A percentile compares a stretch with the other conserved stretches of the same genome.
phyloP scores from a whole-genome alignment of 805 yeast genomes.

The Candida maltosa region DNA sequence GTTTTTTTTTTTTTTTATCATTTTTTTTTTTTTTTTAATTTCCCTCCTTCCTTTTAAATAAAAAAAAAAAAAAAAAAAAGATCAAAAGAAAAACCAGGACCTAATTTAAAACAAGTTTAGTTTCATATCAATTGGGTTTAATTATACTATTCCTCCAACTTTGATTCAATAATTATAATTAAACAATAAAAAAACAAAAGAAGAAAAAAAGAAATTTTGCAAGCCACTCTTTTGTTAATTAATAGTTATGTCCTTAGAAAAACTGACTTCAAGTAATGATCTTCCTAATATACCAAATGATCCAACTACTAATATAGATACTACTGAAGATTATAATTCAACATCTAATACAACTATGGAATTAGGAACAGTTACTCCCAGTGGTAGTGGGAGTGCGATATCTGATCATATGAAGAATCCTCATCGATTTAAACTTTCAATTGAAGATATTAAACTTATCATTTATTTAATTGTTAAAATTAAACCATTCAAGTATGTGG shows the following conservation, averaged over 20 bases:
- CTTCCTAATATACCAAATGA: constrained; percentile 3
- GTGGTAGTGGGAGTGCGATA: background rate
- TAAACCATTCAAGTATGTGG: constrained; percentile 36
- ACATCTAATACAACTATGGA: constrained; percentile 6
- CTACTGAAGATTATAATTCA: background rate
- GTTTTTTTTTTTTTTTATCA: too few relatives aligned
- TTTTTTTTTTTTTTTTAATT: too few relatives aligned
- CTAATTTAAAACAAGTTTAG: too few relatives aligned
- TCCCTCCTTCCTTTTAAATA: background rate
- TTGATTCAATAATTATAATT: too few relatives aligned
- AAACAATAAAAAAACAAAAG: too few relatives aligned
- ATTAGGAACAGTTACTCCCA: constrained; percentile 6
- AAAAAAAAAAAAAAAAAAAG: constrained; percentile 4
- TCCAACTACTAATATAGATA: background rate
- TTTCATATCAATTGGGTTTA: too few relatives aligned
- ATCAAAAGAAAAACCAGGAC: too few relatives aligned
- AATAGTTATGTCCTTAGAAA: constrained; percentile 1
- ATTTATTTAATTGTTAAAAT: constrained; percentile 25
- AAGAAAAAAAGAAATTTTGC: too few relatives aligned
- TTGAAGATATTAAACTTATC: constrained; percentile 26
- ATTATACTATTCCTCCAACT: too few relatives aligned
- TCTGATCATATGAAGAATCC: constrained; percentile 8
- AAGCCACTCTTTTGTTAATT: background rate
- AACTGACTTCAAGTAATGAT: too few relatives aligned
- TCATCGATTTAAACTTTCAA: constrained; percentile 22